phyloP scores from a whole-genome alignment of 192 early-diverging fungal genomes.

The Gigaspora rosea region DNA sequence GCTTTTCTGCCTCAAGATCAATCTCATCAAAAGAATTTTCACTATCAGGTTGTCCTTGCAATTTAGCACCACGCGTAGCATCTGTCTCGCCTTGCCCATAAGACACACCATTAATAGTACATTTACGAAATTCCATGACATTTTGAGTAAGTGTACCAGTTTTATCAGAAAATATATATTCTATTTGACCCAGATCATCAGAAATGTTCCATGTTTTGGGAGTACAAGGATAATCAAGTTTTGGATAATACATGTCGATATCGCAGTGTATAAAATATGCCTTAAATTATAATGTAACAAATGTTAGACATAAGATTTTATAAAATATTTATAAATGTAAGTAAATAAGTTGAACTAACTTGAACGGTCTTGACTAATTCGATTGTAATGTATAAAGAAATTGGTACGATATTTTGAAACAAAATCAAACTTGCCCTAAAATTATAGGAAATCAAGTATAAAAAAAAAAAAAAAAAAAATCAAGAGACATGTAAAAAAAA shows the following conservation, averaged over 20 bases:
- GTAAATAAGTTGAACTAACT: slow-evolving; percentile 40
- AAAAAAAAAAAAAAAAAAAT: not conserved
- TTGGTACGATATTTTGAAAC: slow-evolving; percentile 95
- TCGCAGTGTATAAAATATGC: slow-evolving; percentile 92
- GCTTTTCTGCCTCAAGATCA: slow-evolving; percentile 44
- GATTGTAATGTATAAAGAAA: slow-evolving; percentile 91
- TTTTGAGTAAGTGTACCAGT: slow-evolving; percentile 97
- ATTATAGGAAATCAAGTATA: not conserved
- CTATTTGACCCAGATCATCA: slow-evolving; percentile 93
- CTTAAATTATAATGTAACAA: slow-evolving; percentile 33
- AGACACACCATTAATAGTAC: slow-evolving; percentile 81
- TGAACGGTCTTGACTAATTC: slow-evolving; percentile 91
- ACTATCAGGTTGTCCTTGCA: slow-evolving; percentile 38
- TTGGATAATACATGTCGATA: slow-evolving; percentile 86
- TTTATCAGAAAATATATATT: slow-evolving; percentile 97
- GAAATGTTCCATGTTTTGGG: slow-evolving; percentile 89
- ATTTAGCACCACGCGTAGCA: slow-evolving; percentile 42
- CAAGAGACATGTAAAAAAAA: not conserved
- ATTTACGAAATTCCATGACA: slow-evolving; percentile 94
- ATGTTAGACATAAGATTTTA: not conserved
- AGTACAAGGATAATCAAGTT: slow-evolving; percentile 73
- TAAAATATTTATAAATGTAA: not conserved
- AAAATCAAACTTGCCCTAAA: slow-evolving; percentile 80
- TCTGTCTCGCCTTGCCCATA: slow-evolving; percentile 74
- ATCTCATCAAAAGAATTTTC: slow-evolving; percentile 38